Conservation (phyloP, 805 yeast species). For the Saccharomycopsis sp. region DNA sequence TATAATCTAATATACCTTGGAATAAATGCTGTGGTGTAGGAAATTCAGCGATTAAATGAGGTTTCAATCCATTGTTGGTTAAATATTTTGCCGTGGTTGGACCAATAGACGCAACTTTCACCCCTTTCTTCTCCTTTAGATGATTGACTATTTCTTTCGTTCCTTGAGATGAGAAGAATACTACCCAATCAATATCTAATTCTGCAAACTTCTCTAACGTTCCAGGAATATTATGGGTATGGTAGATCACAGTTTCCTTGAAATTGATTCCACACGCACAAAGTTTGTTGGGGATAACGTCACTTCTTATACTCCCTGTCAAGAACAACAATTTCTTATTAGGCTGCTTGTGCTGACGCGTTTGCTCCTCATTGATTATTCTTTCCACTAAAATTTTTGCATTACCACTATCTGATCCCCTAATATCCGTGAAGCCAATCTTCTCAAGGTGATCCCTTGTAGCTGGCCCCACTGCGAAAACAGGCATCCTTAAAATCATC, state of each 20-base stretch:
- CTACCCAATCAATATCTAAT: constrained; percentile 48
- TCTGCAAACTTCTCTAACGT: constrained; percentile 34
- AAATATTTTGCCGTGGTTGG: constrained; percentile 73
- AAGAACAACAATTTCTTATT: constrained; percentile 50
- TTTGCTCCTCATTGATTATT: background rate
- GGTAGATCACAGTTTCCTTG: constrained; percentile 60
- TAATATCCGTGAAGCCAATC: constrained; percentile 59
- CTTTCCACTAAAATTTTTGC: background rate
- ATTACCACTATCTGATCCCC: constrained; percentile 35
- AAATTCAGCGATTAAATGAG: constrained; percentile 57
- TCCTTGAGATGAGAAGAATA: constrained; percentile 90
- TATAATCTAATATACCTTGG: constrained; percentile 26
- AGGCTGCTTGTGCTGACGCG: background rate
- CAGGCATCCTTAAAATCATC: constrained; percentile 40
- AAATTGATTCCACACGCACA: constrained; percentile 36
- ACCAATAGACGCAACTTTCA: constrained; percentile 75
- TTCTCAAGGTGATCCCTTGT: constrained; percentile 52
- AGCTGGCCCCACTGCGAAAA: constrained; percentile 90
- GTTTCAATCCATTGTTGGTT: constrained; percentile 41
- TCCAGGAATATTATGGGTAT: constrained; percentile 48
- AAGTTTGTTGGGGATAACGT: constrained; percentile 66
- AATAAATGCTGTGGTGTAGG: constrained; percentile 64
- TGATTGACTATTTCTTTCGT: constrained; percentile 54
- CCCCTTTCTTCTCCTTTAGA: constrained; percentile 24
- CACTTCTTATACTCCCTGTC: constrained; percentile 82